Conservation (phyloP, 1,139 yeast species). For the Lodderomyces elongisporus region DNA sequence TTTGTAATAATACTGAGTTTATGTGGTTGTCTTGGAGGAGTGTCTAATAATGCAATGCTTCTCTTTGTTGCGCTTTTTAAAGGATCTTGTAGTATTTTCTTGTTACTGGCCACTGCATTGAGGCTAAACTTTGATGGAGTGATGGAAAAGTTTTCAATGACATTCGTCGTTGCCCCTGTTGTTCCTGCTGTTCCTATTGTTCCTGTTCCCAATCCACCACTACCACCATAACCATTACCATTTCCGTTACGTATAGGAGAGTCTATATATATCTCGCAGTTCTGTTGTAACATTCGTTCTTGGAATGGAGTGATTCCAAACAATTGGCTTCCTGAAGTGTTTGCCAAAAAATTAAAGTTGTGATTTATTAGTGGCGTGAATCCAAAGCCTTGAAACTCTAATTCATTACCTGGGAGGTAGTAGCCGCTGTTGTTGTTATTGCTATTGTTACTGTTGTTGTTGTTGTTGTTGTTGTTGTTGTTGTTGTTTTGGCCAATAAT, state of each 20-base stretch:
- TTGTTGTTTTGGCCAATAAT: neutral
- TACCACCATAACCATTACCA: constrained; percentile 10
- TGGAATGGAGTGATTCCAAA: constrained; percentile 39
- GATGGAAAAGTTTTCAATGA: constrained; percentile 31
- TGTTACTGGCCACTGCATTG: constrained; percentile 15
- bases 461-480: constrained; percentile 1
- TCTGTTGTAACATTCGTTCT: constrained; percentile 38
- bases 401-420: constrained; percentile 8
- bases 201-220: neutral
- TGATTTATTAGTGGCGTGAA: constrained; percentile 44
- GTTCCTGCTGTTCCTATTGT: too few relatives aligned
- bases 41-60: constrained; percentile 34
- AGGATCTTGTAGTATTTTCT: constrained; percentile 11
- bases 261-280: constrained; percentile 45
- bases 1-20: constrained; percentile 25
- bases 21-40: constrained; percentile 40
- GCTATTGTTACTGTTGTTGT: constrained; percentile 1
- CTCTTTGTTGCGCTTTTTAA: constrained; percentile 27
- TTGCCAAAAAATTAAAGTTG: constrained; percentile 24
- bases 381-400: constrained; percentile 36
- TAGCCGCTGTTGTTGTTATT: constrained; percentile 1
- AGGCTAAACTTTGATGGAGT: constrained; percentile 41
- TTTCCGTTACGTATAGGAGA: constrained; percentile 37
- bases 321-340: constrained; percentile 13
- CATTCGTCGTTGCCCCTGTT: too few relatives aligned